Percentiles rank a stretch among this genome's conserved stretches.
Conservation (phyloP, 1,284 basidiomycete genomes). For the Leccinum holopus region DNA sequence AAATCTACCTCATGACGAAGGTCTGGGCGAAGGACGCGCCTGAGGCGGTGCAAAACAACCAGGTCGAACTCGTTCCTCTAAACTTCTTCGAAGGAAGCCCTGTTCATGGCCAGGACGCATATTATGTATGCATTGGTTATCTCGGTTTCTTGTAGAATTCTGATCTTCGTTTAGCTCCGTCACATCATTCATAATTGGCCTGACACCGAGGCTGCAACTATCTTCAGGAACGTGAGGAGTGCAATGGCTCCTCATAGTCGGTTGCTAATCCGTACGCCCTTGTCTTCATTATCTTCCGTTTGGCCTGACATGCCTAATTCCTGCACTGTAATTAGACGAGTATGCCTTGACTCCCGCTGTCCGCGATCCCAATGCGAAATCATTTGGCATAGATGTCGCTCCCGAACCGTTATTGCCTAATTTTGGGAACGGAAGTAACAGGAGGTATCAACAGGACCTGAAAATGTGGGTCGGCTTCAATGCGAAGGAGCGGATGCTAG, state of each 20-base stretch:
- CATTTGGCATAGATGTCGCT: not conserved
- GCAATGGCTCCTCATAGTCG: constrained; percentile 29
- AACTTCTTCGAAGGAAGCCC: constrained; percentile 31
- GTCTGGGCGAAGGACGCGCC: not conserved
- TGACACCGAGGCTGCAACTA: constrained; percentile 21
- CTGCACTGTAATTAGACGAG: not conserved
- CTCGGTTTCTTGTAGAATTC: not conserved
- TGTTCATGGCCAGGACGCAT: constrained; percentile 41
- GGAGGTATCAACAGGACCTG: not conserved
- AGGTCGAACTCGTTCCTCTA: not conserved
- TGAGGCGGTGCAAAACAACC: not conserved
- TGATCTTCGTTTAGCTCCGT: constrained; percentile 20
- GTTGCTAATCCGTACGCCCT: constrained; percentile 26
- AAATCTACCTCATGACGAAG: not conserved
- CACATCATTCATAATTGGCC: constrained; percentile 31
- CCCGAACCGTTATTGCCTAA: not conserved
- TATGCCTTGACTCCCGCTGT: not conserved
- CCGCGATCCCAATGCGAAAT: not conserved
- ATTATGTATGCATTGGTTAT: constrained; percentile 39
- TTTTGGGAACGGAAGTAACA: not conserved
- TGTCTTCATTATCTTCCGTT: not conserved
- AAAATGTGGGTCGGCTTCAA: not conserved
- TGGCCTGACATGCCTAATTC: not conserved
- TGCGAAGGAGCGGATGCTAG: not conserved
- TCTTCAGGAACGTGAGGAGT: constrained; percentile 20